Base-by-base conservation (phyloP, 345 rosid genomes). In the Ceriops tagal region DNA sequence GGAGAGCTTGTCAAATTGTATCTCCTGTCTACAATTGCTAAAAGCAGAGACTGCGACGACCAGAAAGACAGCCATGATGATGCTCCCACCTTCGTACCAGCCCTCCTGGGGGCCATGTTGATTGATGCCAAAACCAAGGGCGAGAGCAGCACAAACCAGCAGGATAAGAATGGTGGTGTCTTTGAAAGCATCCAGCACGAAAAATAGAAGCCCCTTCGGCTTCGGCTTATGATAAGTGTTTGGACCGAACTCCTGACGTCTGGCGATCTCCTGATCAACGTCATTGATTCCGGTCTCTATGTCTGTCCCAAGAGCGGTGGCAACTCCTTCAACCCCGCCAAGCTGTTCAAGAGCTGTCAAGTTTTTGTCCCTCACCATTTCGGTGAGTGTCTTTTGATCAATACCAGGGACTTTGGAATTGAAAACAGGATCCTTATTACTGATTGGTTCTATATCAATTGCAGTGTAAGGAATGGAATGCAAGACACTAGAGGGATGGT, bases 211-310 rank as follows among this genome's bases (percentile, higher is more conserved):
- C 32, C 93, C 83, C 57, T 88, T 84, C 7, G 87, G 84, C 30
- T 89, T 89, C 21, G 89, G 93, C 74, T 82, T 84, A 15, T 59
- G 76, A 66, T 88, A 88, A 35, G 86, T 86, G 70, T 88, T 88
- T 5, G 82, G 67, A 75, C 93, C 89, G 52, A 83, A 88, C 58
- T 63, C 76, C 32, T 80, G 73, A 16, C 72, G 81, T 11, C 86
- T 79, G 52, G 59, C 61, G 5, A 84, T 28, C 24, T 88, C 88
- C 61, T 72, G 59, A 19, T 77, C 84, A 53, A 72, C 75, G 53
- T 77, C 81, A 26, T 59, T 68, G 72, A 88, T 80, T 73, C 92
- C 92, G 31, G 66, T 71, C 63, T 81, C 73, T 28, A 71, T 26
- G 70, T 78, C 76, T 73, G 88, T 85, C 66, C 76, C 79, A 30